These are phyloP conservation scores for Yamadazyma friedrichii DNA, from an alignment of 1,139 yeast species.

Conservation along the genomic window DNA sequence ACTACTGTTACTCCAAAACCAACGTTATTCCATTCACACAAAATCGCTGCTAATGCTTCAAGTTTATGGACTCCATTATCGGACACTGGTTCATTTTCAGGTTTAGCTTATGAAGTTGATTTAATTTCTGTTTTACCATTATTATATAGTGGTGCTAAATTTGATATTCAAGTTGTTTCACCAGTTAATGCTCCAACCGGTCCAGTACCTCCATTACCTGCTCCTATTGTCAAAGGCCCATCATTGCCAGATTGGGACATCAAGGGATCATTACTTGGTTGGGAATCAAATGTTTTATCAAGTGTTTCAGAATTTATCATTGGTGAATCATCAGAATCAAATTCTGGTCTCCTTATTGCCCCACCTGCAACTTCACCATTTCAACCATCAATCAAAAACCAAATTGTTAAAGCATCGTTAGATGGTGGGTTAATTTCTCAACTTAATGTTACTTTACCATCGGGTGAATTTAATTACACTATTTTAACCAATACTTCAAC, in stretches of 20 bases:
- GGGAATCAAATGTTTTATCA: conserved; percentile 16
- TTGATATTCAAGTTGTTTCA: conserved; percentile 22
- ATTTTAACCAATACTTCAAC: conserved; percentile 14
- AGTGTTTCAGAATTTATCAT: conserved; percentile 12
- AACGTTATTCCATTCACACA: conserved; percentile 24
- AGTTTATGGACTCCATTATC: conserved; percentile 24
- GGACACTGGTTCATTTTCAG: conserved; percentile 25
- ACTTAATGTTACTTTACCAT: conserved; percentile 17
- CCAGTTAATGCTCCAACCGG: conserved; percentile 17
- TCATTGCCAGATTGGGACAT: conserved; percentile 16
- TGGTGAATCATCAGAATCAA: conserved; percentile 11
- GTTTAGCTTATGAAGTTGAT: conserved; percentile 26
- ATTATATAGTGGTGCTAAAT: conserved; percentile 25
- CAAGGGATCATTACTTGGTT: conserved; percentile 17
- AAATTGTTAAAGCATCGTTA: conserved; percentile 13
- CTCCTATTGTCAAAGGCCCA: conserved; percentile 10
- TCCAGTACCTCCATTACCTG: conserved; percentile 14
- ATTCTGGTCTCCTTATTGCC: conserved; percentile 15
- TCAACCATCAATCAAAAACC: conserved; percentile 16
- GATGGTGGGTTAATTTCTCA: conserved; percentile 13
- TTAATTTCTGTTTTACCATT: conserved; percentile 27
- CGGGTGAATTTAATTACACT: conserved; percentile 12
- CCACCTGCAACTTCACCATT: conserved; percentile 18
- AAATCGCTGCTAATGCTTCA: conserved; percentile 15
- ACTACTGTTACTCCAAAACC: conserved; percentile 27